Conservation (phyloP, 2,329 filamentous ascomycete genomes). For the Coniochaeta ligniaria region DNA sequence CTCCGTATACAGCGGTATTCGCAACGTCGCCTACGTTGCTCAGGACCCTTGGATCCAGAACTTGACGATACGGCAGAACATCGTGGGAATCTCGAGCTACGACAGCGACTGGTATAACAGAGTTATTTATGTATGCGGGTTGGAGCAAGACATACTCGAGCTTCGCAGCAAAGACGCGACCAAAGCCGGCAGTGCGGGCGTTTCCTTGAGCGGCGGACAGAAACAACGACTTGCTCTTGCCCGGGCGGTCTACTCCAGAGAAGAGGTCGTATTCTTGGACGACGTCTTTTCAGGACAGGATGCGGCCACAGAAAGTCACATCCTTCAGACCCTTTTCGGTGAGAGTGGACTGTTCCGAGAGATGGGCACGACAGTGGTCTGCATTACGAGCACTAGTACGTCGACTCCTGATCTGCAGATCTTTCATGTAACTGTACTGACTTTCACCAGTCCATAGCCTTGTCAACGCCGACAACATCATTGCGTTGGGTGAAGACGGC, state of each 20-base stretch:
- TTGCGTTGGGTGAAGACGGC: conserved; percentile 25
- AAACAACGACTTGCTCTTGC: conserved; percentile 12
- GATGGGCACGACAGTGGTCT: conserved; percentile 8
- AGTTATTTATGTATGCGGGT: conserved; percentile 9
- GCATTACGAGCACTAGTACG: conserved; percentile 7
- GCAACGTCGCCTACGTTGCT: conserved; percentile 7
- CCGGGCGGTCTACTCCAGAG: conserved; percentile 11
- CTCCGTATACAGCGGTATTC: not conserved
- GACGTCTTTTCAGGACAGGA: conserved; percentile 11
- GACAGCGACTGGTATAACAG: conserved; percentile 5
- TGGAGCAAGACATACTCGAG: conserved; percentile 9
- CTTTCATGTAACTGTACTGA: not conserved
- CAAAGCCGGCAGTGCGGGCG: conserved; percentile 16
- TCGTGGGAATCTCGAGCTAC: conserved; percentile 9
- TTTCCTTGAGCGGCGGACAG: conserved; percentile 21
- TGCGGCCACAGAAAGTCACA: conserved; percentile 6
- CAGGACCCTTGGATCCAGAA: conserved; percentile 13
- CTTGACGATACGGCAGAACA: conserved; percentile 11
- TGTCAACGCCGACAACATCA: conserved; percentile 29
- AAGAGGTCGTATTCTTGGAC: conserved; percentile 9
- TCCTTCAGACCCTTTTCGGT: conserved; percentile 7
- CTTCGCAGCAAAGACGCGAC: conserved; percentile 16
- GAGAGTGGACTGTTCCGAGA: conserved; percentile 3
- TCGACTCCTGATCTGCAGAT: not conserved
- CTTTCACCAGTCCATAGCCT: conserved; percentile 10